Percentiles rank a stretch among this genome's conserved stretches.
Evolutionary conservation across 768 basidiomycete genomes (phyloP).

Genomic region (Boletus vermiculosoides): DNA sequence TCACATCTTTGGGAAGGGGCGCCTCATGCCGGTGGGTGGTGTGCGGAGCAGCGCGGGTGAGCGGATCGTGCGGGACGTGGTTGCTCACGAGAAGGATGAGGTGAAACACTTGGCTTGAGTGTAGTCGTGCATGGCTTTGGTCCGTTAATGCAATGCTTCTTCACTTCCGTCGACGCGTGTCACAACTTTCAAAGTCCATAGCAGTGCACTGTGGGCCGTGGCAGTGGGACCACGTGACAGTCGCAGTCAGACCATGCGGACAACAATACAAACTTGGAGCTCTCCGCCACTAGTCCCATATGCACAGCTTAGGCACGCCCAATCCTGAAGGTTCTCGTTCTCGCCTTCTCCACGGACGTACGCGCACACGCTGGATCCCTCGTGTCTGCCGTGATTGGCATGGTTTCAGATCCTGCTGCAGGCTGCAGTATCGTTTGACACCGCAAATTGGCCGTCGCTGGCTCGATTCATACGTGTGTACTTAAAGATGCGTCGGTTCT

Average conservation of each 20-base stretch:
- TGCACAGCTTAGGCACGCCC: neutral
- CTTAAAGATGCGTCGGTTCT: neutral
- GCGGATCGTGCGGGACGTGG: no score
- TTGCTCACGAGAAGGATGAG: neutral
- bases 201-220: no score
- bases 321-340: neutral
- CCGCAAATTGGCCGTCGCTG: neutral
- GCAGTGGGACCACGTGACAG: no score
- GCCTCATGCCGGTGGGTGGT: no score
- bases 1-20: no score
- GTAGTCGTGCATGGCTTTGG: neutral
- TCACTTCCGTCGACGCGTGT: no score
- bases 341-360: constrained; percentile 2
- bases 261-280: no score
- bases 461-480: neutral
- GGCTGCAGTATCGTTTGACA: neutral
- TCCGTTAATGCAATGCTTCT: no score
- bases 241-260: neutral
- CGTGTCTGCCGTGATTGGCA: constrained; percentile 8
- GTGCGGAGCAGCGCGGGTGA: no score
- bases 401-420: neutral
- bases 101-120: neutral
- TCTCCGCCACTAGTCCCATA: no score
- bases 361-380: constrained; percentile 6
- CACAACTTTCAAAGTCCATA: no score